Base-by-base conservation (phyloP, 1,139 yeast genomes). In the Magnusiomyces magnusii region DNA sequence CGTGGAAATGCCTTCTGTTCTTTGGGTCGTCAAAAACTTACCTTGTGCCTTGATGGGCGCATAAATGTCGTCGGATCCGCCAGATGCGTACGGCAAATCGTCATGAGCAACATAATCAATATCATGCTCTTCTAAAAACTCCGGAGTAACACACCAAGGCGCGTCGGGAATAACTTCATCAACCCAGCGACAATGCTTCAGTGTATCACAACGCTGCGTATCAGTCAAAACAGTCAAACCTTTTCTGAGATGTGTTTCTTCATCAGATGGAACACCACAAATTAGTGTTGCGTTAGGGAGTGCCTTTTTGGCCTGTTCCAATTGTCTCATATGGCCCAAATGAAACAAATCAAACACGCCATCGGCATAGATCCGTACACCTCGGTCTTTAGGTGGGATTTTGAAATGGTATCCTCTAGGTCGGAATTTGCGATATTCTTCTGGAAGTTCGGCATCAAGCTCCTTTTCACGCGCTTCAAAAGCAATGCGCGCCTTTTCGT, bases 91-190 rank as follows among this genome's bases (percentile, higher is more conserved):
- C 0, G 99, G 99, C 64, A 91, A 77, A 72, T 93, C 99, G 74
- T 93, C 99, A 73, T 93, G 99, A 2, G 99, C 99, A 60, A 93
- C 97, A 69, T 90, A 93, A 72, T 93, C 99, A 65, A 93, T 90
- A 59, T 84, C 77, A 74, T 93, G 97, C 67, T 86, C 75, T 58
- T 77, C 77, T 64, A 93, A 75, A 68, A 93, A 93, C 55, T 87
- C 91, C 57, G 91, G 82, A 1, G 93, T 87, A 36, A 93, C 93
- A 67, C 87, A 82, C 99, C 99, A 93, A 13, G 99, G 99, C 1
- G 97, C 97, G 71, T 88, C 79, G 31, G 93, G 91, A 57, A 93
- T 80, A 25, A 93, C 98, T 71, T 93, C 98, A 71, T 93, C 98
- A 27, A 93, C 99, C 99, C 99, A 93, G 68, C 79, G 83, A 73